These are phyloP conservation scores for Clitoria ternatea DNA, from an alignment of 306 rosid species.

Conservation along the genomic window DNA sequence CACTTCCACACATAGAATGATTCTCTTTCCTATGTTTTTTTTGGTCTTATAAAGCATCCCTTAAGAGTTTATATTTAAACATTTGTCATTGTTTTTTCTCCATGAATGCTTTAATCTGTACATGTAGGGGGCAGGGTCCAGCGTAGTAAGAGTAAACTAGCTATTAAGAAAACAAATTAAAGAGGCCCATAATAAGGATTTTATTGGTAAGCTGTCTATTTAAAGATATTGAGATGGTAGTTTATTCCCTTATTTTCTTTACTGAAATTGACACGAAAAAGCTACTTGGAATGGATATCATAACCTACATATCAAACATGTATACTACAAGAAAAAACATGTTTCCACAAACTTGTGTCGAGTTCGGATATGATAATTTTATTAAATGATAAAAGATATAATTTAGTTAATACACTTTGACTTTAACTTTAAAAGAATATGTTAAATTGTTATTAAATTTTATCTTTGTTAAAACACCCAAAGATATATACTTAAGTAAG, in stretches of 20 bases:
- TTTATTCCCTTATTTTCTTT: constrained; percentile 14
- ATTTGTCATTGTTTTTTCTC: background rate
- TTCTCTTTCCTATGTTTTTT: background rate
- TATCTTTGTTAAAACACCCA: no score
- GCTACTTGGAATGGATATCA: constrained; percentile 39
- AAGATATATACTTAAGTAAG: no score
- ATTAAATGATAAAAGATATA: no score
- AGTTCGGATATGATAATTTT: background rate
- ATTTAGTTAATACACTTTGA: no score
- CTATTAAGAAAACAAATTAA: background rate
- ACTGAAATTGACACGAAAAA: constrained; percentile 34
- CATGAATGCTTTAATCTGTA: background rate
- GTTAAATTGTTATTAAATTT: no score
- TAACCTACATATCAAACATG: constrained; percentile 32
- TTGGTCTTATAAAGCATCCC: background rate
- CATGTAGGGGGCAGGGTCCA: background rate
- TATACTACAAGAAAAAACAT: background rate
- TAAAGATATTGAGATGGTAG: constrained; percentile 43
- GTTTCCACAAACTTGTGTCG: background rate
- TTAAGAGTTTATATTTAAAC: constrained; percentile 14
- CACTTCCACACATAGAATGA: background rate
- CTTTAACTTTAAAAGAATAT: no score
- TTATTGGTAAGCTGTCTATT: constrained; percentile 44
- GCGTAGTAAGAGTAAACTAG: background rate
- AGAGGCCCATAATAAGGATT: background rate